Percentiles rank a stretch among this genome's conserved stretches.
Conservation (phyloP, 2,329 filamentous ascomycete genomes). For the Trichoderma oligosporum region DNA sequence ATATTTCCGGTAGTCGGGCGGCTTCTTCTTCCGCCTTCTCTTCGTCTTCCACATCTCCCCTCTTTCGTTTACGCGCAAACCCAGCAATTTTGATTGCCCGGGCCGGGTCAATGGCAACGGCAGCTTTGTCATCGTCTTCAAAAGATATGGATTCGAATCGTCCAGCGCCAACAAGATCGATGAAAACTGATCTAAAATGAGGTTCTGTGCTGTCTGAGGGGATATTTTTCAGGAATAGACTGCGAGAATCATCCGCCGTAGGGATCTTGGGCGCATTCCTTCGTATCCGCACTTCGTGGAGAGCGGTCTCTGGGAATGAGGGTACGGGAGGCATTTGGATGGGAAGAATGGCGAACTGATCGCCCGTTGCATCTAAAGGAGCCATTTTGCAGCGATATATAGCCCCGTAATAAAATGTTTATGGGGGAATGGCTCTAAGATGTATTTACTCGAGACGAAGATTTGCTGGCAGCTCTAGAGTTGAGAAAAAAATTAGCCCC, state of each 20-base stretch:
- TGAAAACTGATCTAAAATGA: conserved; percentile 73
- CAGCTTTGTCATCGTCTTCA: conserved; percentile 53
- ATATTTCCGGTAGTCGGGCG: conserved; percentile 63
- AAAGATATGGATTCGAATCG: conserved; percentile 77
- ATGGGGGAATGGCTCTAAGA: neutral
- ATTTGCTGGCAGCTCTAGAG: neutral
- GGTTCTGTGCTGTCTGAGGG: conserved; percentile 77
- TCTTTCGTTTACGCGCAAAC: conserved; percentile 41
- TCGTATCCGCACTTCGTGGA: conserved; percentile 84
- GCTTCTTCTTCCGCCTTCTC: conserved; percentile 53
- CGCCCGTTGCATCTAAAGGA: conserved; percentile 28
- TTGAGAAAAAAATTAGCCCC: conserved; percentile 17
- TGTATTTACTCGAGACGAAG: neutral
- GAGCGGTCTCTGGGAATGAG: conserved; percentile 58
- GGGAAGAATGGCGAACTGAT: conserved; percentile 66
- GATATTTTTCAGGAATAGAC: conserved; percentile 86
- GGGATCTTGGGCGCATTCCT: conserved; percentile 76
- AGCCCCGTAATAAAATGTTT: neutral
- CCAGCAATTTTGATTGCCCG: conserved; percentile 41
- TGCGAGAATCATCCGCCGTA: conserved; percentile 68
- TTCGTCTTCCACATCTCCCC: conserved; percentile 51
- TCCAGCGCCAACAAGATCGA: conserved; percentile 68
- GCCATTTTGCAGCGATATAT: conserved; percentile 28
- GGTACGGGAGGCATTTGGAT: conserved; percentile 61
- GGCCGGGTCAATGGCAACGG: conserved; percentile 44